Conservation (phyloP, 805 yeast species). For the Yarrowia sp. region DNA sequence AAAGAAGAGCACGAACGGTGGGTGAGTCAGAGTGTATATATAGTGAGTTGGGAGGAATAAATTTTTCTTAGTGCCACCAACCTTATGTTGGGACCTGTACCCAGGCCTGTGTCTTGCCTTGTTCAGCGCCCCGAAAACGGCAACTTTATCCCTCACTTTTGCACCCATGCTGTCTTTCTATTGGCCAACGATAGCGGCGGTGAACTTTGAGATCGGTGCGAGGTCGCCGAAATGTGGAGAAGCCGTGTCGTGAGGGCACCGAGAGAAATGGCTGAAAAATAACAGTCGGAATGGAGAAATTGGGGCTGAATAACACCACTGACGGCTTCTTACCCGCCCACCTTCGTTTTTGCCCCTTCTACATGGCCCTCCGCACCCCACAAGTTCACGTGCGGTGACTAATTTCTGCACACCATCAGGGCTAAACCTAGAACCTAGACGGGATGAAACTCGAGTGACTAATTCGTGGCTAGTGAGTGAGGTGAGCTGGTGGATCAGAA, state of each 20-base stretch:
- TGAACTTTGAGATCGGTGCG: slow-evolving; percentile 25
- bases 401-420: slow-evolving; percentile 23
- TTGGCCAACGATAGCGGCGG: slow-evolving; percentile 37
- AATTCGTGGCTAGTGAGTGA: slow-evolving; percentile 26
- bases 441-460: slow-evolving; percentile 23
- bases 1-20: background rate
- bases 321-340: too few relatives aligned
- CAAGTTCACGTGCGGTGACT: slow-evolving; percentile 38
- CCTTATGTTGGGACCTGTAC: background rate
- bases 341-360: background rate
- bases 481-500: background rate
- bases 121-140: slow-evolving; percentile 29
- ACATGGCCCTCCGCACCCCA: slow-evolving; percentile 11
- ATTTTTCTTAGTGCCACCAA: background rate
- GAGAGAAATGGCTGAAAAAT: background rate
- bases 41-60: slow-evolving; percentile 36
- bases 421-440: slow-evolving; percentile 22
- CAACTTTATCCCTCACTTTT: slow-evolving; percentile 28
- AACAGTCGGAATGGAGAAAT: background rate
- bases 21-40: slow-evolving; percentile 38
- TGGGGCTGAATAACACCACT: background rate
- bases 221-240: slow-evolving; percentile 9
- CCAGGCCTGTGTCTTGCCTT: background rate
- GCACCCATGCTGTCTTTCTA: background rate
- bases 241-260: background rate